These are phyloP conservation scores for Rhytidiadelphus loreus DNA, from an alignment of 225 moss, liverwort and hornwort species.

Conservation along the genomic window DNA sequence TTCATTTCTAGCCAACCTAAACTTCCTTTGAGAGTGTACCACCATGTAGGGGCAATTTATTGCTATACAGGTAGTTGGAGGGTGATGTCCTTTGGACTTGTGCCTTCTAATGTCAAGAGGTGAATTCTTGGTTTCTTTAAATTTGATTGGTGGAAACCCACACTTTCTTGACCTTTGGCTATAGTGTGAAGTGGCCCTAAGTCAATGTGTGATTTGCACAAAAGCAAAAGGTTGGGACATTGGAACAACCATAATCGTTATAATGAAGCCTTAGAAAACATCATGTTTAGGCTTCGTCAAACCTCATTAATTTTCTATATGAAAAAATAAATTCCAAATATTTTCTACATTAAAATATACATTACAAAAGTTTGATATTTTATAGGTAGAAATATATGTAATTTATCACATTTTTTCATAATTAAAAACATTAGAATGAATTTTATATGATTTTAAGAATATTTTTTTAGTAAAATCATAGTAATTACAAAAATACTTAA, in stretches of 20 bases:
- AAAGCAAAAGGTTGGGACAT: neutral
- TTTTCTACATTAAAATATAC: too few species aligned
- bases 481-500: neutral
- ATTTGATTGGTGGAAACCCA: too few species aligned
- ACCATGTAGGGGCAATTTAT: too few species aligned
- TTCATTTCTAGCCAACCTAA: too few species aligned
- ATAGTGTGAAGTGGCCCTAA: too few species aligned
- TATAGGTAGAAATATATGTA: neutral
- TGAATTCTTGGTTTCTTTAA: too few species aligned
- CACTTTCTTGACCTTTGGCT: too few species aligned
- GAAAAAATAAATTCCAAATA: neutral
- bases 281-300: neutral
- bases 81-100: too few species aligned
- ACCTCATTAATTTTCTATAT: neutral
- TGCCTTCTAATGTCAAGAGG: too few species aligned
- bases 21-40: too few species aligned
- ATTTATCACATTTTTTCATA: neutral
- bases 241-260: neutral
- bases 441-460: accelerated
- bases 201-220: neutral
- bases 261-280: neutral
- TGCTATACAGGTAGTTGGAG: too few species aligned
- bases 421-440: neutral
- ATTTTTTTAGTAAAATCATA: accelerated
- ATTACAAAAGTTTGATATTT: neutral